Evolutionary conservation across 805 yeast species (phyloP).

Genomic region (Cyberlindnera xylosilytica): DNA sequence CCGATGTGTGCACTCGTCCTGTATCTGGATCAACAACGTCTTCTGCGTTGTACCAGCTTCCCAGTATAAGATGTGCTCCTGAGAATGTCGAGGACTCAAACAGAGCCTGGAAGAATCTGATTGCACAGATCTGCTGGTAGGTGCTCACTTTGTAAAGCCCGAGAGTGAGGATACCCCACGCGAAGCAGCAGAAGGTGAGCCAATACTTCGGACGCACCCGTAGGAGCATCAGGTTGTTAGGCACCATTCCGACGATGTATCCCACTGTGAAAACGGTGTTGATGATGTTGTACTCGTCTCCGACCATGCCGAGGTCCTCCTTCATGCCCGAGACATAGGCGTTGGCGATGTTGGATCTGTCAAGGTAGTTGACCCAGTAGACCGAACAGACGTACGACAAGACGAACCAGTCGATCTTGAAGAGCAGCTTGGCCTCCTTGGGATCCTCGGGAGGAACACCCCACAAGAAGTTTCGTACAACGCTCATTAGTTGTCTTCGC

Average conservation of each 20-base stretch:
- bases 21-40: slow-evolving; percentile 24
- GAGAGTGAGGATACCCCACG: slow-evolving; percentile 57
- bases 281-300: slow-evolving; percentile 47
- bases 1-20: slow-evolving; percentile 30
- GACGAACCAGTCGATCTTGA: slow-evolving; percentile 28
- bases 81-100: slow-evolving; percentile 57
- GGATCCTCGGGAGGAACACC: slow-evolving; percentile 25
- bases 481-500: neutral
- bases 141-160: slow-evolving; percentile 46
- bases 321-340: slow-evolving; percentile 72
- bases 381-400: slow-evolving; percentile 22
- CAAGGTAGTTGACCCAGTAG: slow-evolving; percentile 49
- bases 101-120: slow-evolving; percentile 58
- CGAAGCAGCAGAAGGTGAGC: slow-evolving; percentile 49
- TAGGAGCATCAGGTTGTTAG: slow-evolving; percentile 52
- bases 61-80: slow-evolving; percentile 53
- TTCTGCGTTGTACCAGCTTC: slow-evolving; percentile 48
- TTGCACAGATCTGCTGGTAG: slow-evolving; percentile 48
- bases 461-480: slow-evolving; percentile 22
- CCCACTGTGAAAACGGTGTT: slow-evolving; percentile 61
- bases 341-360: slow-evolving; percentile 50
- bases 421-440: slow-evolving; percentile 19
- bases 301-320: slow-evolving; percentile 46
- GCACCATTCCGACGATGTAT: slow-evolving; percentile 58
- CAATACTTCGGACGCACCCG: slow-evolving; percentile 55